Conservation (phyloP, 2,329 filamentous ascomycete genomes). For the Nemania bipapillata region DNA sequence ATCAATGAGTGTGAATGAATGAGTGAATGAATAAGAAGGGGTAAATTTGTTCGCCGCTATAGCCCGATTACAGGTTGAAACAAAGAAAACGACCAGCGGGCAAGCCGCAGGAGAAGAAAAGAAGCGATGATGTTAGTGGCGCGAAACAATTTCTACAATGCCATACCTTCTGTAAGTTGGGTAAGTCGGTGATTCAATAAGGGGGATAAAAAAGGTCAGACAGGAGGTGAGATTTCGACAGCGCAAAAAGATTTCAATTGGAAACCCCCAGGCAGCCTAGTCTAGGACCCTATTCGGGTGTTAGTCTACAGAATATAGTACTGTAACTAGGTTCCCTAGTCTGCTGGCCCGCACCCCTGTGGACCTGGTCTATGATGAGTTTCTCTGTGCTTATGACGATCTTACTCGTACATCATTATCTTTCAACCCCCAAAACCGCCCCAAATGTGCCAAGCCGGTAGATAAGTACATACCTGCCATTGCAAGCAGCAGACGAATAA, state of each 20-base stretch:
- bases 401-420: constrained; percentile 22
- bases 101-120: constrained; percentile 36
- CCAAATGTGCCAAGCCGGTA: constrained; percentile 47
- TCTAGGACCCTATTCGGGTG: constrained; percentile 9
- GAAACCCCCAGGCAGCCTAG: constrained; percentile 17
- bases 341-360: background rate
- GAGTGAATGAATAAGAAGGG: constrained; percentile 9
- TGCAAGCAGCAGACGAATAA: background rate
- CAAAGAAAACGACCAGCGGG: constrained; percentile 39
- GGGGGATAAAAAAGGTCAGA: constrained; percentile 24
- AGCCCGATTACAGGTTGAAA: constrained; percentile 34
- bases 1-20: background rate
- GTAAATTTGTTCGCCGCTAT: constrained; percentile 17
- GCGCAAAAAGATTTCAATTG: constrained; percentile 34
- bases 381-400: constrained; percentile 31
- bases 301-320: background rate
- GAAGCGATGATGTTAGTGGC: constrained; percentile 20
- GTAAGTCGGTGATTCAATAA: background rate
- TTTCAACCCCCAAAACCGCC: constrained; percentile 27
- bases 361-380: constrained; percentile 25
- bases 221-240: constrained; percentile 26
- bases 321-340: background rate
- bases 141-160: constrained; percentile 30
- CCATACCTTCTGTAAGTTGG: constrained; percentile 16
- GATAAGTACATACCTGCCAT: constrained; percentile 31